These are phyloP conservation scores for Penicillium chermesinum DNA, from an alignment of 495 filamentous ascomycete genomes.

Conservation along the genomic window DNA sequence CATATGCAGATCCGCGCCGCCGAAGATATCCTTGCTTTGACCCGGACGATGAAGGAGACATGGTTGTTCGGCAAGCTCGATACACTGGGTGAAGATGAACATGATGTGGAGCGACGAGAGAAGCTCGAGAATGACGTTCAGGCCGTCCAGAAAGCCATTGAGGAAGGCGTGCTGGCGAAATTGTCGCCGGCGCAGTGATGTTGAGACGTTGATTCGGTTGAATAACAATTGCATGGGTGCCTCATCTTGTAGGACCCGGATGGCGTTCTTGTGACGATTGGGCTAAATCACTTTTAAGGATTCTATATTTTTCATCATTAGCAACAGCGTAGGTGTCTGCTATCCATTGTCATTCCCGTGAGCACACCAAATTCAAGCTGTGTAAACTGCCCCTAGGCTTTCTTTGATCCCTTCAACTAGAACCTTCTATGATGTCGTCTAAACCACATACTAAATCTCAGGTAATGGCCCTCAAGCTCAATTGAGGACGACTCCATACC, in stretches of 20 bases:
- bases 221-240: neutral
- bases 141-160: conserved; percentile 45
- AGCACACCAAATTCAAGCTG: no score
- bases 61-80: conserved; percentile 71
- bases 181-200: conserved; percentile 2
- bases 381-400: no score
- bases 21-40: conserved; percentile 61
- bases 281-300: neutral
- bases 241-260: neutral
- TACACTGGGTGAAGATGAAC: conserved; percentile 50
- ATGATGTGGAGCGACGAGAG: conserved; percentile 36
- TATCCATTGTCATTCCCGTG: no score
- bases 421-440: no score
- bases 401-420: no score
- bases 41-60: conserved; percentile 63
- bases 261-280: neutral
- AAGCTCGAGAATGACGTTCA: conserved; percentile 48
- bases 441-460: no score
- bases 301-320: neutral
- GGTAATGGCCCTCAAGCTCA: no score
- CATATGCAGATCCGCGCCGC: conserved; percentile 52
- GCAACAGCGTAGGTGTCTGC: no score
- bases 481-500: no score
- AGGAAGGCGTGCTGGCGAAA: conserved; percentile 33
- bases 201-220: neutral